phyloP scores from a whole-genome alignment of 495 filamentous ascomycete genomes.

The Patellaria atrata region DNA sequence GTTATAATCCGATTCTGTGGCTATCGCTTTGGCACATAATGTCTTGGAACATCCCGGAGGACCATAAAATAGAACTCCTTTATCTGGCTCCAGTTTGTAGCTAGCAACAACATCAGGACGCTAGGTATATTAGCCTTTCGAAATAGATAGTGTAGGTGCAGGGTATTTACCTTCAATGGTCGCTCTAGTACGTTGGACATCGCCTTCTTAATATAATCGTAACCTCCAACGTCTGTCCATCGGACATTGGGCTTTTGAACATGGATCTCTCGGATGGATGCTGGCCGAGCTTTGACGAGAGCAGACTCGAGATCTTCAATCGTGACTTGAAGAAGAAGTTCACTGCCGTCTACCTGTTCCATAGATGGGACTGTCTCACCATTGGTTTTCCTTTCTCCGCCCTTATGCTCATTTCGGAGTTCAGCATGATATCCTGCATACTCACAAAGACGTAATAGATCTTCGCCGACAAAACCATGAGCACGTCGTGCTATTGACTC shows the following conservation, averaged over 20 bases:
- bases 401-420: not conserved
- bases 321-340: conserved; percentile 11
- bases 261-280: conserved; percentile 81
- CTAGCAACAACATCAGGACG: conserved; percentile 44
- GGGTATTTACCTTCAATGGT: conserved; percentile 43
- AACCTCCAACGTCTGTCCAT: conserved; percentile 86
- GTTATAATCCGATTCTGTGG: conserved; percentile 81
- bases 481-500: conserved; percentile 38
- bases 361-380: not conserved
- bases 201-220: conserved; percentile 60
- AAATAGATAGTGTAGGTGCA: conserved; percentile 14
- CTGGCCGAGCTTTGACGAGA: conserved; percentile 50
- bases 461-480: conserved; percentile 55
- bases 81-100: conserved; percentile 50
- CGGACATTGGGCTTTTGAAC: conserved; percentile 72
- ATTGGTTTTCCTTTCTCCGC: not conserved
- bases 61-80: conserved; percentile 83
- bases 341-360: conserved; percentile 3
- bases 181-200: conserved; percentile 50
- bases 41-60: conserved; percentile 96
- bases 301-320: conserved; percentile 41
- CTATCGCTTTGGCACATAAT: conserved; percentile 80
- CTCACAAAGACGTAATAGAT: conserved; percentile 28
- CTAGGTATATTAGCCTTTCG: conserved; percentile 18
- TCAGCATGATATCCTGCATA: conserved; percentile 8